A percentile compares a stretch with the other conserved stretches of the same genome.
phyloP scores from a whole-genome alignment of 768 basidiomycete species.

The Podaxis carcinomalis region DNA sequence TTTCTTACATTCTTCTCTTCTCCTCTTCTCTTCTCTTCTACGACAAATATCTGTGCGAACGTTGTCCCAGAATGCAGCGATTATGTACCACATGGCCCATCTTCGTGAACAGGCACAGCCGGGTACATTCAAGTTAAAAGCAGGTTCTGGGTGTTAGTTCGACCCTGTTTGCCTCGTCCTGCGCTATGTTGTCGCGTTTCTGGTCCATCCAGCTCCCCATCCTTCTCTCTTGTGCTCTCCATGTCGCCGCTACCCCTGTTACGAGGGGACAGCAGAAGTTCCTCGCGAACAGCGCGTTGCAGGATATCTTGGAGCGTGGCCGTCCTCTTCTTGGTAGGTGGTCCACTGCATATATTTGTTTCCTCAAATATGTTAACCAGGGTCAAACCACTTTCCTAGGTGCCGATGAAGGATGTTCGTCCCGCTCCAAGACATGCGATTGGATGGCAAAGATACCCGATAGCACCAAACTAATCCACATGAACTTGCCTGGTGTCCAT shows the following conservation, averaged over 20 bases:
- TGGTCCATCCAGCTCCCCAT: neutral
- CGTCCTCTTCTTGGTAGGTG: constrained; percentile 5
- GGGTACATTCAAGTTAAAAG: neutral
- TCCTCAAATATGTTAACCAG: neutral
- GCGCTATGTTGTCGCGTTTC: neutral
- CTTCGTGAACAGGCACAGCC: neutral
- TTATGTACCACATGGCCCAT: neutral
- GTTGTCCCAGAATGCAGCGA: neutral
- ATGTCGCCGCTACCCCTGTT: neutral
- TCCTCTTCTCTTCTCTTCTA: neutral
- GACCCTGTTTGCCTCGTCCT: neutral
- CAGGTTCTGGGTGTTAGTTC: neutral
- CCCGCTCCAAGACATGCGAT: constrained; percentile 30
- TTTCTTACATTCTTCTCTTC: neutral
- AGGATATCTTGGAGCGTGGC: constrained; percentile 6
- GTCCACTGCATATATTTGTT: neutral
- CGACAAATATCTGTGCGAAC: neutral
- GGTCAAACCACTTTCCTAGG: constrained; percentile 18
- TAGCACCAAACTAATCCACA: constrained; percentile 36
- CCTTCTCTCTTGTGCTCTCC: neutral
- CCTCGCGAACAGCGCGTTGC: neutral
- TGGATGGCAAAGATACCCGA: constrained; percentile 45
- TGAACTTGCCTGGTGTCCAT: constrained; percentile 52
- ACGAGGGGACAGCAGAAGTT: neutral
- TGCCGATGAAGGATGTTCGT: constrained; percentile 29